Percentiles rank a stretch among this genome's conserved stretches.
Conservation (phyloP, 306 rosid genomes). For the Cyclanthera cordifolia region DNA sequence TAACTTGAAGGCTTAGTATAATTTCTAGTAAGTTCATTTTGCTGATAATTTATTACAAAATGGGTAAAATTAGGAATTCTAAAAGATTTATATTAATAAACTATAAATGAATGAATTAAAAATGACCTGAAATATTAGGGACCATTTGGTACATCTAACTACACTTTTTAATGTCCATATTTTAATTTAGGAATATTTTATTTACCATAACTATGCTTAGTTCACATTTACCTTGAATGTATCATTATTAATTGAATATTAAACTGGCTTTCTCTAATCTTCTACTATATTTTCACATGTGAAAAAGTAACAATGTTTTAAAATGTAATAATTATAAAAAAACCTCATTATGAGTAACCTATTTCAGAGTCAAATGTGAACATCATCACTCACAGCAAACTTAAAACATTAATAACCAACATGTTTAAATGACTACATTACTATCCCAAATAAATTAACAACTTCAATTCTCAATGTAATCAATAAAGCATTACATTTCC, state of each 20-base stretch:
- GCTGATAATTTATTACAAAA: background rate
- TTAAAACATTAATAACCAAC: background rate
- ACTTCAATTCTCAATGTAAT: background rate
- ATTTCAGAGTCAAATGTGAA: background rate
- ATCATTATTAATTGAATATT: background rate
- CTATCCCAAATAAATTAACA: background rate
- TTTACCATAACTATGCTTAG: background rate
- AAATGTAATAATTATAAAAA: background rate
- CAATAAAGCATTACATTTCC: constrained; percentile 11
- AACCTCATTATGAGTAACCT: background rate
- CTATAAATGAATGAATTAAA: no score
- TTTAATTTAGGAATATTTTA: no score
- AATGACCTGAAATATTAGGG: background rate
- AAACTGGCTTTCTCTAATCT: background rate
- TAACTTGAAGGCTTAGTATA: no score
- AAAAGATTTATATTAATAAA: no score
- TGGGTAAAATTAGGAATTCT: background rate
- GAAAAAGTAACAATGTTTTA: background rate
- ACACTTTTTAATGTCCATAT: background rate
- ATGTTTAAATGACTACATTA: background rate
- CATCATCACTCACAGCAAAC: background rate
- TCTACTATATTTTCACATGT: background rate
- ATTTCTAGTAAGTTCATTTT: no score
- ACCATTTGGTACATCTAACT: background rate
- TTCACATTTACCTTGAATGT: background rate